A percentile compares a stretch with the other conserved stretches of the same genome.
Evolutionary conservation across 2,329 filamentous ascomycete species (phyloP).

Genomic region (Cladophialophora psammophila): DNA sequence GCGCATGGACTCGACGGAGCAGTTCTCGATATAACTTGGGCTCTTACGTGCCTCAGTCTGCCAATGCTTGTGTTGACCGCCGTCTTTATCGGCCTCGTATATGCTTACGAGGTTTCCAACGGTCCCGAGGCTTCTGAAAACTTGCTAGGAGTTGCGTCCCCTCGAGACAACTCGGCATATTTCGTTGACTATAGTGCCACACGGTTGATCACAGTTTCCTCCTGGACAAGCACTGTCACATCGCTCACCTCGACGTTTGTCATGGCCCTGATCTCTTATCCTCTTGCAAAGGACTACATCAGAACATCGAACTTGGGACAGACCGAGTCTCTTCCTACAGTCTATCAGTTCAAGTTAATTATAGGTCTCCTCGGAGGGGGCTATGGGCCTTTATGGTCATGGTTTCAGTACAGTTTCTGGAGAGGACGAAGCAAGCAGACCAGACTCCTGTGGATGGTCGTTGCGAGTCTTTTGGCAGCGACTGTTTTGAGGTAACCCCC

Average conservation of each 20-base stretch:
- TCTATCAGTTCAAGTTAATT: slow-evolving; percentile 13
- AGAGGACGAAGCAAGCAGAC: background rate
- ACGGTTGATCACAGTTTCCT: slow-evolving; percentile 36
- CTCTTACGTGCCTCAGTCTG: slow-evolving; percentile 14
- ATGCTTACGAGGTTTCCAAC: slow-evolving; percentile 18
- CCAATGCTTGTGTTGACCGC: slow-evolving; percentile 27
- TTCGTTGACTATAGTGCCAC: slow-evolving; percentile 38
- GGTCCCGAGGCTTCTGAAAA: background rate
- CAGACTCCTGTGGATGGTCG: slow-evolving; percentile 1
- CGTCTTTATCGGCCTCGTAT: slow-evolving; percentile 23
- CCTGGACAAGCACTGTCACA: slow-evolving; percentile 40
- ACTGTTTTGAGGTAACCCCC: slow-evolving; percentile 11
- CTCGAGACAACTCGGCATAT: slow-evolving; percentile 26
- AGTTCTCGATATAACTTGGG: slow-evolving; percentile 22
- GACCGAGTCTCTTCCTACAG: slow-evolving; percentile 7
- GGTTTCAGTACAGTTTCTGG: slow-evolving; percentile 15
- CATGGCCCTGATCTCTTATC: slow-evolving; percentile 41
- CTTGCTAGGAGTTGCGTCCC: background rate
- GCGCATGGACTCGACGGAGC: slow-evolving; percentile 6
- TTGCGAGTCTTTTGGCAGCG: background rate
- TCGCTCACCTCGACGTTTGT: slow-evolving; percentile 39
- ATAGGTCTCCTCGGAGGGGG: slow-evolving; percentile 13
- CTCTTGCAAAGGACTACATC: slow-evolving; percentile 32
- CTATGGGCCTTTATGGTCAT: slow-evolving; percentile 5
- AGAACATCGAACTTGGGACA: slow-evolving; percentile 14